These are phyloP conservation scores for Coemansia pectinata DNA, from an alignment of 192 early-diverging fungal genomes.

Conservation along the genomic window DNA sequence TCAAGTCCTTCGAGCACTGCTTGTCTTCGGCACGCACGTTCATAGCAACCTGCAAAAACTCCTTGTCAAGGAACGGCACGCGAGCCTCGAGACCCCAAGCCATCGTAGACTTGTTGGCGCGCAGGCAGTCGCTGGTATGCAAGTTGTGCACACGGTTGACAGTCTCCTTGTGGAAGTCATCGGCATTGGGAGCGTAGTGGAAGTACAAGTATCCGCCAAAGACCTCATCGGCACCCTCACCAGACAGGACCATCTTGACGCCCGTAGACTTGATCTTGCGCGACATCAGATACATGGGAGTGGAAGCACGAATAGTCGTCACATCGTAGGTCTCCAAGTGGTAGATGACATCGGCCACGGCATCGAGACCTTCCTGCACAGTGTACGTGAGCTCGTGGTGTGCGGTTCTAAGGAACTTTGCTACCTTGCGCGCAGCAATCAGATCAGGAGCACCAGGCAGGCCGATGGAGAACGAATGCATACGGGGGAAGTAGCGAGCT, in stretches of 20 bases:
- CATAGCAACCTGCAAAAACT: constrained; percentile 93
- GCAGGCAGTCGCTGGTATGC: constrained; percentile 93
- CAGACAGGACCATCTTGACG: constrained; percentile 99
- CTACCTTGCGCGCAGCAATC: constrained; percentile 84
- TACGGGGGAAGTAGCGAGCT: constrained; percentile 75
- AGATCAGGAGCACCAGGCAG: constrained; percentile 93
- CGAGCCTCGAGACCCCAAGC: constrained; percentile 99
- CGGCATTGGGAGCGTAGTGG: constrained; percentile 83
- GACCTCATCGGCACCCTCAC: constrained; percentile 96
- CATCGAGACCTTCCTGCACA: constrained; percentile 93
- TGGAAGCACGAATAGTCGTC: constrained; percentile 95
- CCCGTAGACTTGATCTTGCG: constrained; percentile 98
- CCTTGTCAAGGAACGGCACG: constrained; percentile 95
- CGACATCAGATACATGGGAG: constrained; percentile 98
- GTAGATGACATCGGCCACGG: constrained; percentile 92
- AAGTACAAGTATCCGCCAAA: constrained; percentile 99
- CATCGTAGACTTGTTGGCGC: constrained; percentile 99
- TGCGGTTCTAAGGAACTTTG: constrained; percentile 84
- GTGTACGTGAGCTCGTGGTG: constrained; percentile 99
- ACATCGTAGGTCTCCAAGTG: constrained; percentile 99
- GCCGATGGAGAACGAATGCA: constrained; percentile 98
- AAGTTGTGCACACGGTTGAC: constrained; percentile 95
- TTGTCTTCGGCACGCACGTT: constrained; percentile 82
- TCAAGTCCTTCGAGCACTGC: constrained; percentile 69
- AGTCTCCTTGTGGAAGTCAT: constrained; percentile 86